Evolutionary conservation across 2,329 filamentous ascomycete genomes (phyloP).

Genomic region (Fusarium sp.): DNA sequence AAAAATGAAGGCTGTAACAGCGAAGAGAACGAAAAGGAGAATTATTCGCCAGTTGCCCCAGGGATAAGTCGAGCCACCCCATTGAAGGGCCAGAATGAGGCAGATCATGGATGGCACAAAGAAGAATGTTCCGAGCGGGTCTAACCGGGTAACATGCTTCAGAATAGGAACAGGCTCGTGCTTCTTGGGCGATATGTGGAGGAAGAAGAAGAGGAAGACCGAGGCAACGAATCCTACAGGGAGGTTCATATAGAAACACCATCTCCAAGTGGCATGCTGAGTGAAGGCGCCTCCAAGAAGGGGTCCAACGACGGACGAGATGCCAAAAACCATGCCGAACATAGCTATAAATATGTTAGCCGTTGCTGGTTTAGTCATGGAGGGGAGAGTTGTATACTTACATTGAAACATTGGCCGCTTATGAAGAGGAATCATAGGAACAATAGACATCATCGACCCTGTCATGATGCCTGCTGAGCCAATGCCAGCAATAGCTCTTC

Average conservation of each 20-base stretch:
- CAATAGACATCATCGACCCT: constrained; percentile 65
- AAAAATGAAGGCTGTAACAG: constrained; percentile 57
- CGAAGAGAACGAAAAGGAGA: constrained; percentile 62
- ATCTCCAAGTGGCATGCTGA: constrained; percentile 58
- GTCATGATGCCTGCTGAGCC: constrained; percentile 67
- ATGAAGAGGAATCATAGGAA: constrained; percentile 66
- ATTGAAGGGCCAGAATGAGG: constrained; percentile 70
- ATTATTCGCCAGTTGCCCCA: constrained; percentile 65
- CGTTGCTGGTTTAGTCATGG: background rate
- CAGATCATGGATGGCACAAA: constrained; percentile 68
- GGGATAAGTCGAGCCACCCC: constrained; percentile 64
- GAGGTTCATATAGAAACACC: constrained; percentile 70
- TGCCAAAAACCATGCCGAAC: constrained; percentile 65
- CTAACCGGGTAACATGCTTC: constrained; percentile 61
- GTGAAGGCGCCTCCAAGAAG: constrained; percentile 65
- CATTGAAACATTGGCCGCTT: constrained; percentile 68
- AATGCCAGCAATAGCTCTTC: constrained; percentile 65
- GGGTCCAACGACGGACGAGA: constrained; percentile 63
- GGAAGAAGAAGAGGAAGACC: constrained; percentile 59
- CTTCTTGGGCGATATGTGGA: constrained; percentile 52
- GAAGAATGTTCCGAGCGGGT: constrained; percentile 67
- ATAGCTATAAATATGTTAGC: constrained; percentile 48
- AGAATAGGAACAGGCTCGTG: constrained; percentile 45
- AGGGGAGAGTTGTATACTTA: constrained; percentile 15
- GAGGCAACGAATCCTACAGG: constrained; percentile 63